These are phyloP conservation scores for Salvia hispanica DNA, from an alignment of 257 asterid genomes.

Conservation along the genomic window DNA sequence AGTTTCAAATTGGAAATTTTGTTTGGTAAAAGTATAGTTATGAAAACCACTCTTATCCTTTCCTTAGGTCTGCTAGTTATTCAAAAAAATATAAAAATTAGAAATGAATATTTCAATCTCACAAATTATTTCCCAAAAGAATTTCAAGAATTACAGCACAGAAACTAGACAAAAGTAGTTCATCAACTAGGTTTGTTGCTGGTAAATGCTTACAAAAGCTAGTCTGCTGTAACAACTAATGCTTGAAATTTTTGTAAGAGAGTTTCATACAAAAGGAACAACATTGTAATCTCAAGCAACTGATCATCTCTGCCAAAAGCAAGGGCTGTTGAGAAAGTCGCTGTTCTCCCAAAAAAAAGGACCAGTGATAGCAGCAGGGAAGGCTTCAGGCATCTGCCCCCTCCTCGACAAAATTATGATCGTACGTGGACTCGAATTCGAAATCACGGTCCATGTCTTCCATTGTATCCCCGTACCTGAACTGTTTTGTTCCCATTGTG, in stretches of 20 bases:
- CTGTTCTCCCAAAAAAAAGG: neutral
- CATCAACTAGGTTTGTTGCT: neutral
- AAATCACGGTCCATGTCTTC: slow-evolving; percentile 50
- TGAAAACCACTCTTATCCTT: too few species aligned
- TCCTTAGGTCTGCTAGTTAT: neutral
- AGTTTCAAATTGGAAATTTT: too few species aligned
- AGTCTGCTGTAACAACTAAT: neutral
- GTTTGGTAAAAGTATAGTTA: too few species aligned
- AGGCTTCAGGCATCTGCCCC: slow-evolving; percentile 28
- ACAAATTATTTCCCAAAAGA: neutral
- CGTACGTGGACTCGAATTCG: slow-evolving; percentile 37
- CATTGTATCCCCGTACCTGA: slow-evolving; percentile 66
- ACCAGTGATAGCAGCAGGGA: neutral
- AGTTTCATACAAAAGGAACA: slow-evolving; percentile 9
- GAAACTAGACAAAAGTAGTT: neutral
- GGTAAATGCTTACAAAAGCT: neutral
- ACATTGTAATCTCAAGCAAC: neutral
- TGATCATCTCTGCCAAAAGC: too few species aligned
- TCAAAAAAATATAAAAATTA: too few species aligned
- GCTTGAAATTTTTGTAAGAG: neutral
- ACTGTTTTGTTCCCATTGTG: slow-evolving; percentile 87
- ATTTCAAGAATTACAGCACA: neutral
- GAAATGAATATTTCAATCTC: neutral
- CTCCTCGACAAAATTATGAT: slow-evolving; percentile 49
- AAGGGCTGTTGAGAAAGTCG: neutral